These are phyloP conservation scores for Curvularia eragrostidis DNA, from an alignment of 2,329 filamentous ascomycete genomes.

Conservation along the genomic window DNA sequence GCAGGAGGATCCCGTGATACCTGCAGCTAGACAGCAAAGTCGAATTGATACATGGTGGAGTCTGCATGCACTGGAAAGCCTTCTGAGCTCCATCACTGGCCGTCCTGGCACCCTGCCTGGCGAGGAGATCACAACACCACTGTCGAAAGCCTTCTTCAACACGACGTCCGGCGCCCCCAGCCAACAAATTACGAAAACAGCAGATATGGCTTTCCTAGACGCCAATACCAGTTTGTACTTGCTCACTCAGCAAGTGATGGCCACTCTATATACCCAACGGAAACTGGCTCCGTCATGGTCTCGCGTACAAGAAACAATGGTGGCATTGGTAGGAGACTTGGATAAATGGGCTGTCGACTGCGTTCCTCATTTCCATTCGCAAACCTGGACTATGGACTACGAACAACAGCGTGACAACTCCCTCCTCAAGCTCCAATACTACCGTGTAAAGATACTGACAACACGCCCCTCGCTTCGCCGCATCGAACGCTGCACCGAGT, in stretches of 20 bases:
- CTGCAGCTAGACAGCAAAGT: conserved; percentile 33
- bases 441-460: conserved; percentile 41
- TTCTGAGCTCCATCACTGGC: conserved; percentile 45
- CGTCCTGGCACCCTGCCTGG: conserved; percentile 43
- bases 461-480: conserved; percentile 47
- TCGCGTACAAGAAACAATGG: conserved; percentile 36
- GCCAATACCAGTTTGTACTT: conserved; percentile 11
- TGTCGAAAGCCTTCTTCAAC: conserved; percentile 20
- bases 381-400: not conserved
- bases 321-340: conserved; percentile 32
- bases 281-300: conserved; percentile 40
- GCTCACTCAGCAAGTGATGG: conserved; percentile 18
- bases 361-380: not conserved
- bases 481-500: conserved; percentile 36
- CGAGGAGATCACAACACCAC: conserved; percentile 34
- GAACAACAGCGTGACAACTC: conserved; percentile 17
- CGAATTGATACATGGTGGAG: conserved; percentile 48
- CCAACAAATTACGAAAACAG: not conserved
- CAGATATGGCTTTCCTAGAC: conserved; percentile 7
- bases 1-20: conserved; percentile 28
- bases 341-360: conserved; percentile 35
- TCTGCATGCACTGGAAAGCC: conserved; percentile 41
- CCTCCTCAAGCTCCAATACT: conserved; percentile 38
- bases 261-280: conserved; percentile 39
- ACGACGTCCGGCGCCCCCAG: not conserved